Evolutionary conservation across 345 rosid species (phyloP).

Genomic region (Zanthoxylum bungeanum): DNA sequence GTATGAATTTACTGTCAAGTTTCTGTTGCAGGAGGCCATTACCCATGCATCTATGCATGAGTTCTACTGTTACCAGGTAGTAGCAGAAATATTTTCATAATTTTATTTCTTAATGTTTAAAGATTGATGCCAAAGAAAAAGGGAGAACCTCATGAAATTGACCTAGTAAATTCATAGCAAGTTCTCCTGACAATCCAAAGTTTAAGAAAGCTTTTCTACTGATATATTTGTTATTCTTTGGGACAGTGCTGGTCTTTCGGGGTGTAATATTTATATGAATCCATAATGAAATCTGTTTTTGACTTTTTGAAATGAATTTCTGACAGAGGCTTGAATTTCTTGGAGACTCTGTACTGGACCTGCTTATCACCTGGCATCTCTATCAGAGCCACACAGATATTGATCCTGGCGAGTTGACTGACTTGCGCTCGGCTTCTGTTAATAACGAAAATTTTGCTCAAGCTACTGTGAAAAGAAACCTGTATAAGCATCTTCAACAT

Average conservation of each 20-base stretch:
- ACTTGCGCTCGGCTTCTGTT: conserved; percentile 84
- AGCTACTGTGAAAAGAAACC: conserved; percentile 52
- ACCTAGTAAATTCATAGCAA: background rate
- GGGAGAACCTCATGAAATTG: background rate
- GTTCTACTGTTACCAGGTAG: conserved; percentile 71
- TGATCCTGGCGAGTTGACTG: conserved; percentile 90
- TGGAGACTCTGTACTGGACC: conserved; percentile 80
- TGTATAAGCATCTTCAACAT: conserved; percentile 62
- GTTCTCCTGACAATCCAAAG: background rate
- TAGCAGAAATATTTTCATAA: background rate
- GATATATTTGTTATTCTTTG: too few relatives aligned
- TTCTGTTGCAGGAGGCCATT: conserved; percentile 77
- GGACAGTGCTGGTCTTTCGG: background rate
- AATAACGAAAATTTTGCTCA: conserved; percentile 83
- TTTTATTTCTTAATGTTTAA: background rate
- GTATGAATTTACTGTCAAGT: conserved; percentile 54
- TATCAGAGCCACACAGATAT: conserved; percentile 55
- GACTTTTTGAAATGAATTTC: conserved; percentile 8
- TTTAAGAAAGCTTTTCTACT: background rate
- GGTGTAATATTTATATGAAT: background rate
- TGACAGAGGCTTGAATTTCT: conserved; percentile 94
- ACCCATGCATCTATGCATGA: conserved; percentile 62
- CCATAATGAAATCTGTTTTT: conserved; percentile 5
- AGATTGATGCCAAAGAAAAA: background rate
- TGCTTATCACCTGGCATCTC: conserved; percentile 78